Evolutionary conservation across 345 rosid genomes (phyloP).

Genomic region (Tarenaya hassleriana): DNA sequence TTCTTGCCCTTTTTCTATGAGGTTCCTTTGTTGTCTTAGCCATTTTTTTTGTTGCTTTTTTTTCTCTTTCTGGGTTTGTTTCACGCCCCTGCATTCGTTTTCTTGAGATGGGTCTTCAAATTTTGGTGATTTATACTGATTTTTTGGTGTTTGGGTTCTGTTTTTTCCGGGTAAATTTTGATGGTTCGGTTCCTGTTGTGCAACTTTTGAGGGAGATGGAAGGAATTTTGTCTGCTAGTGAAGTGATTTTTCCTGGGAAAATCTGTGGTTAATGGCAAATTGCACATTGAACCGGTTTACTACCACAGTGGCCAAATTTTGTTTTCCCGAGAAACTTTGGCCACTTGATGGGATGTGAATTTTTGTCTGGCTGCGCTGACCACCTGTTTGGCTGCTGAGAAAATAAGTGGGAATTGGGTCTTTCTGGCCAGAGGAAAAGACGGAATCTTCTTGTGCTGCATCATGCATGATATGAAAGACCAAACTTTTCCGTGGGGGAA

Average conservation of each 20-base stretch:
- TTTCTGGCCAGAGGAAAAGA: conserved; percentile 18
- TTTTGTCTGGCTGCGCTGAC: conserved; percentile 22
- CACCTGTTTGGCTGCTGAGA: conserved; percentile 24
- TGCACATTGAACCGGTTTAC: too few relatives aligned
- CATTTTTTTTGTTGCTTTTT: too few relatives aligned
- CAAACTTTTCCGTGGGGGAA: conserved; percentile 16
- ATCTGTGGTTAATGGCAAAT: neutral
- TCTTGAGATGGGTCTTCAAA: neutral
- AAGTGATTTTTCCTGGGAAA: conserved; percentile 10
- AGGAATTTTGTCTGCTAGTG: conserved; percentile 23
- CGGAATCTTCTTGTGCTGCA: conserved; percentile 22
- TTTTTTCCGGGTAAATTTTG: conserved; percentile 3
- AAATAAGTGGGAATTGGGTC: conserved; percentile 18
- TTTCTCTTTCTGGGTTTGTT: too few relatives aligned
- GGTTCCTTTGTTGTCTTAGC: too few relatives aligned
- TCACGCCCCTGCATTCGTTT: too few relatives aligned
- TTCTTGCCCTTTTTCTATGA: too few relatives aligned
- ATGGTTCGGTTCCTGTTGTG: neutral
- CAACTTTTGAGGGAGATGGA: conserved; percentile 11
- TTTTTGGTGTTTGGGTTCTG: conserved; percentile 18
- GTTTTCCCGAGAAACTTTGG: conserved; percentile 1
- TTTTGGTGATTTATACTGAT: neutral
- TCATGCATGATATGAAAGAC: conserved; percentile 12
- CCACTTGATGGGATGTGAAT: conserved; percentile 27
- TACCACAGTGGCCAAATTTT: too few relatives aligned